Conservation (phyloP, 805 yeast genomes). For the Teunomyces funiuensis region DNA sequence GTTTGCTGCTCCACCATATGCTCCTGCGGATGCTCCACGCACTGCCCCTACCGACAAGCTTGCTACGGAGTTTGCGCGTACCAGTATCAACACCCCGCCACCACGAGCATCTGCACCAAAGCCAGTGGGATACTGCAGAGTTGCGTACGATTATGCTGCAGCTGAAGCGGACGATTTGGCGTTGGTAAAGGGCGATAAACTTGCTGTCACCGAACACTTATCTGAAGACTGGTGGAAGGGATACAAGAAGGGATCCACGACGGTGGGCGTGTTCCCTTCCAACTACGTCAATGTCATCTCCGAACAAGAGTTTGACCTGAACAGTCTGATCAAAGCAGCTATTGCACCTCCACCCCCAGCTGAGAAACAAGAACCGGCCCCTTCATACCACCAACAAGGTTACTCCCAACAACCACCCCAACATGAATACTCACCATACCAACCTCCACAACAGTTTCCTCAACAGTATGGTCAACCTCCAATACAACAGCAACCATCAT, state of each 20-base stretch:
- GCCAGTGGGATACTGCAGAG: conserved; percentile 50
- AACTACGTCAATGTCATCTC: conserved; percentile 64
- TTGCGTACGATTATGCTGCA: conserved; percentile 70
- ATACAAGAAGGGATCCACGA: conserved; percentile 37
- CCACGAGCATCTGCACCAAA: conserved; percentile 16
- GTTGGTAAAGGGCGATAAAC: conserved; percentile 63
- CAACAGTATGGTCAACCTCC: too few species aligned
- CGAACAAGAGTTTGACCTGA: conserved; percentile 27
- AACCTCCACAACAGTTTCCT: conserved; percentile 17
- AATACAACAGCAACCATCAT: conserved; percentile 28
- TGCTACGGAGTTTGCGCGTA: conserved; percentile 11
- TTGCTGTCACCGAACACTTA: conserved; percentile 68
- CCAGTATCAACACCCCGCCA: conserved; percentile 18
- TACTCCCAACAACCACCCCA: conserved; percentile 7
- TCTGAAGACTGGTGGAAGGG: conserved; percentile 95
- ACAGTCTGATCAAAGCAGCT: background rate
- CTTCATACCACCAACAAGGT: conserved; percentile 12
- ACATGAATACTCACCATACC: conserved; percentile 3
- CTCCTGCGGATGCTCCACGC: conserved; percentile 8
- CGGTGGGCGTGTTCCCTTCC: conserved; percentile 84
- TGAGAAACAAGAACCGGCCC: conserved; percentile 19
- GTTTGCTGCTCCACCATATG: conserved; percentile 7
- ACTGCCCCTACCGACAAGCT: conserved; percentile 15
- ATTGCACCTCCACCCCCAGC: conserved; percentile 15
- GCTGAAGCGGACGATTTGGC: conserved; percentile 75